Conservation (phyloP, 192 early-diverging fungal species). For the Thamnidium elegans region DNA sequence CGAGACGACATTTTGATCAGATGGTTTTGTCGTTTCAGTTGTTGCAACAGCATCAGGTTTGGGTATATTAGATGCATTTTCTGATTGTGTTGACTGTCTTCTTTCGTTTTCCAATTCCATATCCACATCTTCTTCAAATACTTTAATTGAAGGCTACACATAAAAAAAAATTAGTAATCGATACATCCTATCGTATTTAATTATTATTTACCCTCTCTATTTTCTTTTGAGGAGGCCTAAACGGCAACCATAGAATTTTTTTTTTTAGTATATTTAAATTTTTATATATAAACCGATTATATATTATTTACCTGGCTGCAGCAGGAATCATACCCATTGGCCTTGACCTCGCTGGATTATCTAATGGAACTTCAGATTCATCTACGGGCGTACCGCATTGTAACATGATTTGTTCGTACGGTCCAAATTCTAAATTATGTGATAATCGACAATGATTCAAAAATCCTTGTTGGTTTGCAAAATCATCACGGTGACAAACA, state of each 20-base stretch:
- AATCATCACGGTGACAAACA: slow-evolving; percentile 70
- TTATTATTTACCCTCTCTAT: slow-evolving; percentile 5
- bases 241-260: not conserved
- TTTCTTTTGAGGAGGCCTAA: slow-evolving; percentile 12
- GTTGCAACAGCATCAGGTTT: not conserved
- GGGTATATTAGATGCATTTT: not conserved
- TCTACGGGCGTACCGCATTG: slow-evolving; percentile 69
- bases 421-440: slow-evolving; percentile 73
- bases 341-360: slow-evolving; percentile 46
- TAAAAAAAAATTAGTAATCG: not conserved
- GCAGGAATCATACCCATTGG: slow-evolving; percentile 29
- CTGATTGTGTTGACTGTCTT: slow-evolving; percentile 8
- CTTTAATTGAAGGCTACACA: slow-evolving; percentile 68
- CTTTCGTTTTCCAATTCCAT: slow-evolving; percentile 51
- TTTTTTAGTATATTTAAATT: not conserved
- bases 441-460: slow-evolving; percentile 78
- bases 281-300: not conserved
- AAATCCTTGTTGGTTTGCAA: slow-evolving; percentile 84
- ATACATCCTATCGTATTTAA: slow-evolving; percentile 3
- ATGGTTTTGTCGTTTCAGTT: not conserved
- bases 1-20: not conserved
- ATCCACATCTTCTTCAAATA: slow-evolving; percentile 69
- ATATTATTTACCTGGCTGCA: not conserved
- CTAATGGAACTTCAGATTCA: slow-evolving; percentile 52
- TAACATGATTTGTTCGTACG: slow-evolving; percentile 69